Percentiles rank a stretch among this genome's conserved stretches.
Evolutionary conservation across 169 alveolate genomes (phyloP).

Genomic region (Cryptosporidium tyzzeri): DNA sequence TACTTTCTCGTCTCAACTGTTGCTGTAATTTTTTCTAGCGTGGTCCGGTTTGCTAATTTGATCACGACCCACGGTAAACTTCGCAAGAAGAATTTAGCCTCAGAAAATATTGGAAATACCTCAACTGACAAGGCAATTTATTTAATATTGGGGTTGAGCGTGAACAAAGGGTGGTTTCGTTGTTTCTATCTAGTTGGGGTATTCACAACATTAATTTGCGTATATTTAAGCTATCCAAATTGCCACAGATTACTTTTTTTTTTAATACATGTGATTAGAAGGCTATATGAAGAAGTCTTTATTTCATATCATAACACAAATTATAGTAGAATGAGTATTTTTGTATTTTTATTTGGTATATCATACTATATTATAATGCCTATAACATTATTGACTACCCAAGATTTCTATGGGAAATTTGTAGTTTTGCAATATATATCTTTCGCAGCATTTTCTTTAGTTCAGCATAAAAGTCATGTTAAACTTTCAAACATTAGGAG

Average conservation of each 20-base stretch:
- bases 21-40: background rate
- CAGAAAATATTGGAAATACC: background rate
- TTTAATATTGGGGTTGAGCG: background rate
- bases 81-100: background rate
- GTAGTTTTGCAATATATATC: background rate
- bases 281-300: constrained; percentile 27
- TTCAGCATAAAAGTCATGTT: constrained; percentile 29
- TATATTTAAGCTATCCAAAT: constrained; percentile 5
- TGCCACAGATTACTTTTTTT: constrained; percentile 14
- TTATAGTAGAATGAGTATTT: constrained; percentile 35
- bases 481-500: constrained; percentile 34
- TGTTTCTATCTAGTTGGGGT: constrained; percentile 54
- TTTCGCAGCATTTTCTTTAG: constrained; percentile 18
- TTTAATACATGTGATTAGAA: constrained; percentile 39
- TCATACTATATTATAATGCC: constrained; percentile 65
- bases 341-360: constrained; percentile 43
- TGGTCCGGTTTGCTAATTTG: background rate
- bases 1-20: constrained; percentile 11
- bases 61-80: constrained; percentile 38
- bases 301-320: constrained; percentile 36
- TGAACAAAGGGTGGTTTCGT: constrained; percentile 16
- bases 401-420: background rate
- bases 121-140: background rate
- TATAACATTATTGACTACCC: background rate
- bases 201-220: background rate